Conservation (phyloP, 2,329 filamentous ascomycete species). For the Pseudopyrenochaeta lycopersici region DNA sequence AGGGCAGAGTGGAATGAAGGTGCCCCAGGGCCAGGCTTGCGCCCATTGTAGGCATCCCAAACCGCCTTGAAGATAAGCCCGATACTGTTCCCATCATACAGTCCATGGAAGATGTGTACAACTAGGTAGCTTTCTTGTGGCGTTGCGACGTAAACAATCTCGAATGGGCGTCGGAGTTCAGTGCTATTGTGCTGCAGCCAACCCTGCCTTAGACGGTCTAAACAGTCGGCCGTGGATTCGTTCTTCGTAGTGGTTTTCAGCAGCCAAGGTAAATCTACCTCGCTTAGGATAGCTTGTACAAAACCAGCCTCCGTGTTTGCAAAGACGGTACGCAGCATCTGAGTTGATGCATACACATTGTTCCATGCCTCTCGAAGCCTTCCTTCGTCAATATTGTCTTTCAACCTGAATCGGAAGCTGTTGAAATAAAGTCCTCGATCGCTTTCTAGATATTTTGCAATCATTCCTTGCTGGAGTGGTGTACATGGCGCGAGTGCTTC, state of each 20-base stretch:
- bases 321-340: slow-evolving; percentile 79
- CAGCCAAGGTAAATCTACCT: slow-evolving; percentile 30
- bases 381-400: slow-evolving; percentile 53
- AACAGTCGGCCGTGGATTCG: slow-evolving; percentile 12
- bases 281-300: slow-evolving; percentile 73
- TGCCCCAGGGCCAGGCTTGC: slow-evolving; percentile 38
- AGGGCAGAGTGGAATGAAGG: slow-evolving; percentile 74
- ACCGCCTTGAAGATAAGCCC: slow-evolving; percentile 71
- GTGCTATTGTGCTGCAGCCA: slow-evolving; percentile 66
- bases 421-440: slow-evolving; percentile 76
- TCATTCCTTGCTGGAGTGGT: slow-evolving; percentile 85
- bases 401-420: slow-evolving; percentile 70
- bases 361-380: slow-evolving; percentile 68
- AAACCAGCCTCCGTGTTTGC: slow-evolving; percentile 77
- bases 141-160: slow-evolving; percentile 56
- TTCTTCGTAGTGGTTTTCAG: slow-evolving; percentile 34
- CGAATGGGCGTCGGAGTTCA: slow-evolving; percentile 62
- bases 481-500: slow-evolving; percentile 85
- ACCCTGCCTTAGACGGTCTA: slow-evolving; percentile 49
- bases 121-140: slow-evolving; percentile 55
- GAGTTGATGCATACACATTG: slow-evolving; percentile 59
- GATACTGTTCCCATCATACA: slow-evolving; percentile 88
- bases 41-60: slow-evolving; percentile 58
- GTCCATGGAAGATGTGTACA: slow-evolving; percentile 80
- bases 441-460: slow-evolving; percentile 72